A percentile compares a stretch with the other conserved stretches of the same genome.
Evolutionary conservation across 2,329 filamentous ascomycete genomes (phyloP).

Genomic region (Penicillium expansum): DNA sequence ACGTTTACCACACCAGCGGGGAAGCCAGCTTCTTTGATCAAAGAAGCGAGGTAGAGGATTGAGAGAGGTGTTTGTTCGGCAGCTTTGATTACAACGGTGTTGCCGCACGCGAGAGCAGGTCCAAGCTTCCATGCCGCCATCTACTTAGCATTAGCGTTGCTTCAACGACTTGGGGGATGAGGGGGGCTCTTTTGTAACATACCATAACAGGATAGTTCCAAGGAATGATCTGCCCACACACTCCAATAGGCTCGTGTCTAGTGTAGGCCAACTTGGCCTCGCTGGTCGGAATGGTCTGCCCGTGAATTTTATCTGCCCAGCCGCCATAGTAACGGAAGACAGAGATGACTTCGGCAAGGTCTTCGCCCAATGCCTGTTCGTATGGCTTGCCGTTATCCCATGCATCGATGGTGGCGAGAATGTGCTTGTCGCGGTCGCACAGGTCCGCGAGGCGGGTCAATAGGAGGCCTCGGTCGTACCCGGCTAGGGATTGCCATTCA

Average conservation of each 20-base stretch:
- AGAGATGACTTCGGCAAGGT: constrained; percentile 5
- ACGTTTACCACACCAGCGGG: constrained; percentile 26
- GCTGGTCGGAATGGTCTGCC: constrained; percentile 64
- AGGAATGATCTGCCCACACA: constrained; percentile 1
- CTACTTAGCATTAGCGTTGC: neutral
- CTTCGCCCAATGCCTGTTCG: neutral
- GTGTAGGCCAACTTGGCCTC: constrained; percentile 7
- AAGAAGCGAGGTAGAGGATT: constrained; percentile 6
- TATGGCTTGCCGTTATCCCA: constrained; percentile 7
- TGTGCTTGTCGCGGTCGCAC: constrained; percentile 12
- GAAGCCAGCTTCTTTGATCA: constrained; percentile 25
- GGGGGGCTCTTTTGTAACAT: neutral
- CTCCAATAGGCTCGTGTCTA: neutral
- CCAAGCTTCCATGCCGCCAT: constrained; percentile 7
- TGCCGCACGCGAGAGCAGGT: constrained; percentile 9
- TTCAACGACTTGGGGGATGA: too few species aligned
- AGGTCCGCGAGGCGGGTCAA: neutral
- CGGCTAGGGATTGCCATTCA: neutral
- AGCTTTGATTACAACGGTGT: constrained; percentile 10
- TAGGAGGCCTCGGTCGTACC: neutral
- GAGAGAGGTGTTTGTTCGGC: constrained; percentile 10
- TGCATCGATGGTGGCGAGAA: constrained; percentile 1
- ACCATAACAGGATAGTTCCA: constrained; percentile 10
- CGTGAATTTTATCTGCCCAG: constrained; percentile 93
- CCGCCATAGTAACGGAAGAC: constrained; percentile 68